A percentile compares a stretch with the other conserved stretches of the same genome.
phyloP scores from a whole-genome alignment of 2,329 filamentous ascomycete species.

The Claviceps capensis region DNA sequence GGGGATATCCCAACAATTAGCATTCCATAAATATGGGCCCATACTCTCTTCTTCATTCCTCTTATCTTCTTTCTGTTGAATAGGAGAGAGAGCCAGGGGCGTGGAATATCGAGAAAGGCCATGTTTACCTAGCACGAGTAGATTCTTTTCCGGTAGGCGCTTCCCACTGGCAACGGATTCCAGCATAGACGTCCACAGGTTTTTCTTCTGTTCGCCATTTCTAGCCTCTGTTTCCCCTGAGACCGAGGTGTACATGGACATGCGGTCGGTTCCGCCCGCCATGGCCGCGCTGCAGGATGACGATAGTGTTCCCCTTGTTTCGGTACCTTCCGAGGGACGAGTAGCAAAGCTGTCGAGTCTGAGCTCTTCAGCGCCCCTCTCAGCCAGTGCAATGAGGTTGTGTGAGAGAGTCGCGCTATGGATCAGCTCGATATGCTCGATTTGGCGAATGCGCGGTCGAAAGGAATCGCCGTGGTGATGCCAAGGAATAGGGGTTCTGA shows the following conservation, averaged over 20 bases:
- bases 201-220: conserved; percentile 63
- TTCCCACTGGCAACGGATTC: conserved; percentile 83
- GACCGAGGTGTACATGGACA: conserved; percentile 44
- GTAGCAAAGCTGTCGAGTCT: not conserved
- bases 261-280: conserved; percentile 39
- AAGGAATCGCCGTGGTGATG: conserved; percentile 4
- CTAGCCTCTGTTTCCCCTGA: conserved; percentile 42
- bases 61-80: not conserved
- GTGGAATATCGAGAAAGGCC: not conserved
- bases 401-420: not conserved
- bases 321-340: not conserved
- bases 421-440: not conserved
- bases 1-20: conserved; percentile 3
- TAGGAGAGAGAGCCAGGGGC: not conserved
- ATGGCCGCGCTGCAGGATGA: conserved; percentile 19
- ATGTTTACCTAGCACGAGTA: conserved; percentile 62
- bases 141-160: conserved; percentile 79
- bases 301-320: not conserved
- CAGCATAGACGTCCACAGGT: conserved; percentile 90
- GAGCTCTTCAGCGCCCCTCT: not conserved
- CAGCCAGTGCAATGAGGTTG: not conserved
- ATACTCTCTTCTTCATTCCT: not conserved
- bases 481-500: not conserved
- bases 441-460: conserved; percentile 4
- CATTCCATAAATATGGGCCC: not conserved